A percentile compares a stretch with the other conserved stretches of the same genome.
Conservation (phyloP, 345 rosid species). For the Hibiscus tridactylites region DNA sequence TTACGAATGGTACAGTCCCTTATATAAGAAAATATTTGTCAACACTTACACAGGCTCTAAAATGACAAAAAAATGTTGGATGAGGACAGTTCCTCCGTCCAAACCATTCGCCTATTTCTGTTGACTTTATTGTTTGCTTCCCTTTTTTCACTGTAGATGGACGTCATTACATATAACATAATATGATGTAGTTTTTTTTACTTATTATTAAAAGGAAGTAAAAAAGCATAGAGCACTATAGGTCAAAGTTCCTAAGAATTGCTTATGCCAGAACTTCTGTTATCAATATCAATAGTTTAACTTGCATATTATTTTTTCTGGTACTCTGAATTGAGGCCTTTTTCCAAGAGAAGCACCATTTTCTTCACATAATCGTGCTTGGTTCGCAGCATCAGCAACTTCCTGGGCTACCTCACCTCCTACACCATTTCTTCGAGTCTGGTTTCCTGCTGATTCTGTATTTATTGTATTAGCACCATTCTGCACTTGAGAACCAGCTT, state of each 20-base stretch:
- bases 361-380: conserved; percentile 58
- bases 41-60: no score
- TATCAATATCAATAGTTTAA: not conserved
- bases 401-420: conserved; percentile 43
- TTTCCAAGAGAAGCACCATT: conserved; percentile 86
- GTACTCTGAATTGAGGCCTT: conserved; percentile 64
- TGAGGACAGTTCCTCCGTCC: not conserved
- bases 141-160: not conserved
- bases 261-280: conserved; percentile 2
- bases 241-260: not conserved
- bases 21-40: no score
- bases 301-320: conserved; percentile 64
- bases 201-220: not conserved
- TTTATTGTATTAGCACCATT: conserved; percentile 44
- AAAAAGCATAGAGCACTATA: not conserved
- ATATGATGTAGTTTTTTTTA: not conserved
- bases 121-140: not conserved
- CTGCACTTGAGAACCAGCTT: conserved; percentile 53
- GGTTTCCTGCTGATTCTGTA: conserved; percentile 42
- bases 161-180: conserved; percentile 21
- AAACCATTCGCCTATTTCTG: not conserved
- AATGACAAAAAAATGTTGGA: no score
- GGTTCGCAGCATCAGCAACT: conserved; percentile 34
- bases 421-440: conserved; percentile 41
- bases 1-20: no score